These are phyloP conservation scores for Diplodia mutila DNA, from an alignment of 2,329 filamentous ascomycete genomes.

Conservation along the genomic window DNA sequence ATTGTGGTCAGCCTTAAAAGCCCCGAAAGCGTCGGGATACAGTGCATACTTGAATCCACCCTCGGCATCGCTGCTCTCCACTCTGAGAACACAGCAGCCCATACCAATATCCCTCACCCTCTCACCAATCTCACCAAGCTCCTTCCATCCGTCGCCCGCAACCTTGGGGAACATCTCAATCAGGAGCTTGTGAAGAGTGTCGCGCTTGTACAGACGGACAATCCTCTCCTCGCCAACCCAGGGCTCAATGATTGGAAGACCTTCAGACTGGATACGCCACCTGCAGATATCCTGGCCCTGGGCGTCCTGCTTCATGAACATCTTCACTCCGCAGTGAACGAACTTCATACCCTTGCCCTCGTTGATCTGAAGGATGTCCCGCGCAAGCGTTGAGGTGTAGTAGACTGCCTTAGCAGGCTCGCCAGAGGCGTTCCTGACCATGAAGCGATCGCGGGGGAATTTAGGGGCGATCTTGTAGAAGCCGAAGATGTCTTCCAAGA, in stretches of 20 bases:
- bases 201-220: constrained; percentile 73
- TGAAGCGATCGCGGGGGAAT: constrained; percentile 89
- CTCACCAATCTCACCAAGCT: constrained; percentile 86
- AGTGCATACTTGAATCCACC: constrained; percentile 58
- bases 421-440: constrained; percentile 91
- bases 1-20: neutral
- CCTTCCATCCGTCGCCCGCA: constrained; percentile 70
- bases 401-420: constrained; percentile 93
- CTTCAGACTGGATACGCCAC: constrained; percentile 96
- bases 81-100: constrained; percentile 87
- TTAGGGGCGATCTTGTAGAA: constrained; percentile 85
- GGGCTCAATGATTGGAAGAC: constrained; percentile 85
- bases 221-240: constrained; percentile 82
- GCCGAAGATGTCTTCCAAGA: constrained; percentile 74
- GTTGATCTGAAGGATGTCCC: constrained; percentile 83
- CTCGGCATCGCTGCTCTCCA: constrained; percentile 71
- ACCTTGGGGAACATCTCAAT: constrained; percentile 98
- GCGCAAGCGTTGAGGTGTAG: constrained; percentile 84
- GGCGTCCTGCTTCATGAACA: constrained; percentile 97
- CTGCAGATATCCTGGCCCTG: constrained; percentile 84
- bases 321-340: constrained; percentile 94
- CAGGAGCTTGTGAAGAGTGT: constrained; percentile 79
- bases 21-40: constrained; percentile 16
- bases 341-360: constrained; percentile 92
- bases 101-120: constrained; percentile 77